These are phyloP conservation scores for Lactarius evosmus DNA, from an alignment of 768 basidiomycete genomes.

Conservation along the genomic window DNA sequence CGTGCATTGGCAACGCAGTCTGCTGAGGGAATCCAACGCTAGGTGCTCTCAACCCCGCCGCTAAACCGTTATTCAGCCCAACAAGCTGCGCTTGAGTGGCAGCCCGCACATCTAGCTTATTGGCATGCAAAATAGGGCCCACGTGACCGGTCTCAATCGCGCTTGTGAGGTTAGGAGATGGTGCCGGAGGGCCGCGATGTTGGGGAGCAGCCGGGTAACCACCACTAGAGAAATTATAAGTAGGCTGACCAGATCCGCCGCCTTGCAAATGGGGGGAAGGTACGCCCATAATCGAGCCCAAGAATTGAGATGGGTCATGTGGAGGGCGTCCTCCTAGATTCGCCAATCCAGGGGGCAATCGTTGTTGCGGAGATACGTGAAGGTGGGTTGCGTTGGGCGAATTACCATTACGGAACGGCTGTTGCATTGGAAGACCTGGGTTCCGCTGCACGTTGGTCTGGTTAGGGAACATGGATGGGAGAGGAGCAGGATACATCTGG, in stretches of 20 bases:
- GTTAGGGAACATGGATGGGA: constrained; percentile 49
- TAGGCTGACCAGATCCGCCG: constrained; percentile 17
- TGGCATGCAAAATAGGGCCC: constrained; percentile 51
- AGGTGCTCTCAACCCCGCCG: constrained; percentile 46
- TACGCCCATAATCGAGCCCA: constrained; percentile 43
- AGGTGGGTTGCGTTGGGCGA: constrained; percentile 57
- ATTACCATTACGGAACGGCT: constrained; percentile 62
- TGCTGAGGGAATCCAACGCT: constrained; percentile 52
- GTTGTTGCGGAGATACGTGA: constrained; percentile 48
- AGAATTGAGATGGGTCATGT: constrained; percentile 69
- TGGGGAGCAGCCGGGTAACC: constrained; percentile 37
- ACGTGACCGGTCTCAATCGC: constrained; percentile 47
- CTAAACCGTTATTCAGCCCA: constrained; percentile 45
- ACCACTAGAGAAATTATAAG: constrained; percentile 41
- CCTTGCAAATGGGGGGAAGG: constrained; percentile 26
- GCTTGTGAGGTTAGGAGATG: constrained; percentile 44
- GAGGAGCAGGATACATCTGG: constrained; percentile 52
- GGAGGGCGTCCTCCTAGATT: constrained; percentile 81
- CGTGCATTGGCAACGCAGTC: constrained; percentile 36
- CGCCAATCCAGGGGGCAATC: constrained; percentile 75
- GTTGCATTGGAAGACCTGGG: constrained; percentile 54
- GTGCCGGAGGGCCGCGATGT: constrained; percentile 52
- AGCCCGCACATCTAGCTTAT: constrained; percentile 52
- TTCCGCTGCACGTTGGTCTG: constrained; percentile 50
- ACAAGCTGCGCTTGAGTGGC: constrained; percentile 48